Conservation (phyloP, 495 filamentous ascomycete species). For the Talaromyces proteolyticus region DNA sequence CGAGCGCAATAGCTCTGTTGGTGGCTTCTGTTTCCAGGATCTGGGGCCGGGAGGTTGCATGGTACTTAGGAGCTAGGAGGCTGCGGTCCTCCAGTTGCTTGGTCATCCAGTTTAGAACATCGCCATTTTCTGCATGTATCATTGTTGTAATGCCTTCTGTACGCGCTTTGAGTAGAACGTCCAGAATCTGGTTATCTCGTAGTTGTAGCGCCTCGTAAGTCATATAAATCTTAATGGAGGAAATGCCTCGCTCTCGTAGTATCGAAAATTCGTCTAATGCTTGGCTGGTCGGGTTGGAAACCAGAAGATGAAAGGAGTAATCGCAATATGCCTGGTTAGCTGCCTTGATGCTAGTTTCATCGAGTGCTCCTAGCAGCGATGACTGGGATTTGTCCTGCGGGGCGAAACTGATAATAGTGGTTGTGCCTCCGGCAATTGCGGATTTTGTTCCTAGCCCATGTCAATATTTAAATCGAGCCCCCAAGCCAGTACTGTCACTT, state of each 20-base stretch:
- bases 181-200: slow-evolving; percentile 50
- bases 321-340: slow-evolving; percentile 46
- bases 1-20: slow-evolving; percentile 50
- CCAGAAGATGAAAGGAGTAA: slow-evolving; percentile 56
- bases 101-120: slow-evolving; percentile 46
- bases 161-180: slow-evolving; percentile 45
- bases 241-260: slow-evolving; percentile 44
- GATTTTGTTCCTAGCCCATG: slow-evolving; percentile 29
- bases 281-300: slow-evolving; percentile 41
- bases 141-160: slow-evolving; percentile 47
- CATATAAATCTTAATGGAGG: slow-evolving; percentile 58
- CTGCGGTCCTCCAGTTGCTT: slow-evolving; percentile 35
- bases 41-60: slow-evolving; percentile 45
- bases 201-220: slow-evolving; percentile 53
- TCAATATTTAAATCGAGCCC: too few relatives aligned
- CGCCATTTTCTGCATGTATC: slow-evolving; percentile 58
- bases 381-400: slow-evolving; percentile 44
- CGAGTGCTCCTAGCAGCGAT: slow-evolving; percentile 41
- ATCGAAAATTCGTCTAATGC: slow-evolving; percentile 40
- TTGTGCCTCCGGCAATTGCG: slow-evolving; percentile 55
- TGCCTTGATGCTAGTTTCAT: slow-evolving; percentile 40
- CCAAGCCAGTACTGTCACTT: neutral
- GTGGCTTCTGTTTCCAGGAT: slow-evolving; percentile 54
- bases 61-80: slow-evolving; percentile 46
- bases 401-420: slow-evolving; percentile 54